phyloP scores from a whole-genome alignment of 441 rosid genomes.

The Flueggea neowawraea region DNA sequence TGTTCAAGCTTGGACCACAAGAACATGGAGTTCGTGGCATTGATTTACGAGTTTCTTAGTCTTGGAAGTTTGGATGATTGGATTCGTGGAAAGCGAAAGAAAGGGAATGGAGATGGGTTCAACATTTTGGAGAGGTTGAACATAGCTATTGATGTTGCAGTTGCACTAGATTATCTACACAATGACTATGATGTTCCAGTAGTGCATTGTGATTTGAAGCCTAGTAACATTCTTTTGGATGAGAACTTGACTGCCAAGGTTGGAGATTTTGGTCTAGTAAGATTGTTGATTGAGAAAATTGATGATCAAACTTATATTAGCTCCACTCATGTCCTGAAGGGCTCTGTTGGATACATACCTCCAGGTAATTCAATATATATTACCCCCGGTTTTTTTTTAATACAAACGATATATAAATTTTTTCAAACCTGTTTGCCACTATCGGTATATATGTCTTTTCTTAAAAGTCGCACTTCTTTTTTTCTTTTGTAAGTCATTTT shows the following conservation, averaged over 20 bases:
- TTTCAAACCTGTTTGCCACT: too few relatives aligned
- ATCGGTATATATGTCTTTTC: too few relatives aligned
- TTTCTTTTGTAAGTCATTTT: too few relatives aligned
- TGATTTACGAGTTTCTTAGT: conserved; percentile 39
- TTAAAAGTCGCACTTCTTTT: too few relatives aligned
- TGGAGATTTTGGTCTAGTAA: conserved; percentile 53
- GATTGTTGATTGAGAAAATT: conserved; percentile 16
- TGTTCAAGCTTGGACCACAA: conserved; percentile 48
- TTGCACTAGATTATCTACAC: conserved; percentile 53
- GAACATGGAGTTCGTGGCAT: conserved; percentile 40
- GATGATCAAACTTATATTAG: conserved; percentile 26
- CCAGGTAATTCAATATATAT: conserved; percentile 12
- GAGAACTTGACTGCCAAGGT: conserved; percentile 48
- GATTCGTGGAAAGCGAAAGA: conserved; percentile 31
- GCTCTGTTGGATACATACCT: conserved; percentile 22
- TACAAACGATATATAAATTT: too few relatives aligned
- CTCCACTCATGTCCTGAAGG: conserved; percentile 36
- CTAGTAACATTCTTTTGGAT: conserved; percentile 45
- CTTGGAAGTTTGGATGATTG: conserved; percentile 50
- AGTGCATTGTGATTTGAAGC: conserved; percentile 48
- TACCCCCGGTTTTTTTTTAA: conserved; percentile 14
- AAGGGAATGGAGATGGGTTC: conserved; percentile 28
- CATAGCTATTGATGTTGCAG: conserved; percentile 39
- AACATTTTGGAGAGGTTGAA: conserved; percentile 38
- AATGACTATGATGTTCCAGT: conserved; percentile 37